Evolutionary conservation across 2,329 filamentous ascomycete genomes (phyloP).

Genomic region (Setomelanomma holmii): DNA sequence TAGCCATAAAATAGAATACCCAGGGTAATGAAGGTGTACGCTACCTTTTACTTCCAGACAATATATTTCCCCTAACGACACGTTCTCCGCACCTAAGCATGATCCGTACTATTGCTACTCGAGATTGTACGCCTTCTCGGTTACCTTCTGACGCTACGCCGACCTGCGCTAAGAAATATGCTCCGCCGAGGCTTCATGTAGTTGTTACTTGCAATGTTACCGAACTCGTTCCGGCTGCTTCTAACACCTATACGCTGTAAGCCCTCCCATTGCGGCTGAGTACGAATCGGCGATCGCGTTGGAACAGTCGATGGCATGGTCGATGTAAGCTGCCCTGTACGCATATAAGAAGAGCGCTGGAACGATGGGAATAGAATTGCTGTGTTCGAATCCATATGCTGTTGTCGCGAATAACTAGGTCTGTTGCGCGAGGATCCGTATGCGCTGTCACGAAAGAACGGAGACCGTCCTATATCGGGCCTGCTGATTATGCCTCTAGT

Average conservation of each 20-base stretch:
- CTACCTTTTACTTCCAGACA: too few species aligned
- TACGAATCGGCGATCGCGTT: conserved; percentile 14
- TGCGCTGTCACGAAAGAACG: conserved; percentile 8
- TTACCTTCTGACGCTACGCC: conserved; percentile 33
- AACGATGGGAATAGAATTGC: conserved; percentile 11
- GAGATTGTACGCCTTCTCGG: too few species aligned
- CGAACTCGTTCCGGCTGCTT: conserved; percentile 25
- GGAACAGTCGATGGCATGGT: conserved; percentile 23
- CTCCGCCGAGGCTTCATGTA: conserved; percentile 9
- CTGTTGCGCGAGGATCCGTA: conserved; percentile 11
- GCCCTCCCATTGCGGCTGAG: conserved; percentile 20
- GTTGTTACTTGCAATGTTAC: neutral
- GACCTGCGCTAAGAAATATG: conserved; percentile 14
- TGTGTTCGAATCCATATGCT: conserved; percentile 5
- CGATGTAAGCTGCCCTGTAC: conserved; percentile 19
- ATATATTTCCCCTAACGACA: too few species aligned
- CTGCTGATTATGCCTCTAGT: conserved; percentile 21
- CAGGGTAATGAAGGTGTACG: too few species aligned
- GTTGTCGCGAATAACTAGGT: conserved; percentile 6
- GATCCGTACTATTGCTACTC: too few species aligned
- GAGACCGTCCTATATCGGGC: conserved; percentile 10
- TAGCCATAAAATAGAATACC: too few species aligned
- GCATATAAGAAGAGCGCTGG: conserved; percentile 10
- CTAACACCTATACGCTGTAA: conserved; percentile 30
- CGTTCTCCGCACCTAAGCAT: too few species aligned